Evolutionary conservation across 495 filamentous ascomycete genomes (phyloP).

Genomic region (Astrothelium macrocarpum): DNA sequence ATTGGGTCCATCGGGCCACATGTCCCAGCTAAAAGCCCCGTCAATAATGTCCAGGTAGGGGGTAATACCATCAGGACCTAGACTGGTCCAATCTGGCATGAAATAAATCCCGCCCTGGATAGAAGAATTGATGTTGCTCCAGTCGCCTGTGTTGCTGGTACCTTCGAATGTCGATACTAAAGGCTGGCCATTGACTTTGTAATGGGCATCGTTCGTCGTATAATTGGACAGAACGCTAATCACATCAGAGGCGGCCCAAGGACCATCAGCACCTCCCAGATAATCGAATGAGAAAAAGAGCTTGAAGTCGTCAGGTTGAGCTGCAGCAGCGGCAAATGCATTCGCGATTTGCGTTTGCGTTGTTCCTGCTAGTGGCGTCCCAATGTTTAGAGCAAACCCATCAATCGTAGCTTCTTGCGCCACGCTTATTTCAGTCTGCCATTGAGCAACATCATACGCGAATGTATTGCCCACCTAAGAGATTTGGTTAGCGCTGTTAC

Average conservation of each 20-base stretch:
- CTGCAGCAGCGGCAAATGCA: constrained; percentile 48
- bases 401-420: constrained; percentile 58
- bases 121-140: constrained; percentile 45
- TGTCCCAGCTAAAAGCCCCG: constrained; percentile 62
- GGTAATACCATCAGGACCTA: constrained; percentile 37
- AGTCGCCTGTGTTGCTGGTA: constrained; percentile 44
- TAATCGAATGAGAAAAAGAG: constrained; percentile 66
- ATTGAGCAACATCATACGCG: constrained; percentile 23
- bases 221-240: constrained; percentile 48
- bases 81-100: constrained; percentile 50
- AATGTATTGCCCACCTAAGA: constrained; percentile 8
- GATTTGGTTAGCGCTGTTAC: background rate
- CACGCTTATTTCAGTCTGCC: constrained; percentile 48
- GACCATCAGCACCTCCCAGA: constrained; percentile 35
- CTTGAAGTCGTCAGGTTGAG: constrained; percentile 40
- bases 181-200: constrained; percentile 44
- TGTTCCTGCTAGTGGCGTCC: constrained; percentile 34
- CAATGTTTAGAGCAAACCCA: constrained; percentile 64
- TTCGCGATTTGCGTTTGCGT: constrained; percentile 41
- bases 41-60: constrained; percentile 42
- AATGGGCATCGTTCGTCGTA: constrained; percentile 42
- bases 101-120: constrained; percentile 42
- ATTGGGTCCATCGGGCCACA: constrained; percentile 55
- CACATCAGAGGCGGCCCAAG: constrained; percentile 49
- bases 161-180: constrained; percentile 71